Base-by-base conservation (phyloP, 257 asterid genomes). In the Nicotiana paniculata region DNA sequence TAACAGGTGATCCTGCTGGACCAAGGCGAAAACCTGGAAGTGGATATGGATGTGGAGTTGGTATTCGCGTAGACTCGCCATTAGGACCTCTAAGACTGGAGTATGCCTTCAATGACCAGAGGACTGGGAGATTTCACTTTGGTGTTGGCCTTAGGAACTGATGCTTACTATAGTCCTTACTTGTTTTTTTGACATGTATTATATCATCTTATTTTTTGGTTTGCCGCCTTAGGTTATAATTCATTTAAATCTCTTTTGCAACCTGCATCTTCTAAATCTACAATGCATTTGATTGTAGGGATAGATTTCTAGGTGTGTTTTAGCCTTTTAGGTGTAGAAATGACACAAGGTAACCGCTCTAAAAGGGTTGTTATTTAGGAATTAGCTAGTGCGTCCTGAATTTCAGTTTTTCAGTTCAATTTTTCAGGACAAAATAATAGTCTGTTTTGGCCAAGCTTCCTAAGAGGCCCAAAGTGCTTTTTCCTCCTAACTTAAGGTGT, bases 1-100 rank as follows among this genome's bases (percentile, higher is more conserved):
- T 48, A 28, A 69, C 87, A 96, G 99, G 99, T 54, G 97, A 96
- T 86, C 99, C 98, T 21, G 98, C 97, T 59, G 99, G 97, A 81
- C 96, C 98, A 81, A 92, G 99, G 89, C 90, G 88, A 74, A 96
- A 96, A 89, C 89, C 97, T 13, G 98, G 99, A 67, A 96, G 98
- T 62, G 99, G 98, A 61, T 94, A 96, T 17, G 97, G 99, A 53
- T 93, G 90, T 39, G 99, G 99, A 58, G 80, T 91, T 2, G 98
- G 99, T 65, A 81, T 96, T 74, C 97, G 98, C 0, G 98, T 96
- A 70, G 97, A 90, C 83, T 94, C 99, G 21, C 99, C 98, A 6
- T 84, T 94, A 85, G 99, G 98, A 8, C 99, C 99, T 12, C 81
- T 96, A 53, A 91, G 99, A 85, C 95, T 96, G 48, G 99, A 96